Conservation (phyloP, 2,329 filamentous ascomycete genomes). For the Sporothrix brunneoviolacea region DNA sequence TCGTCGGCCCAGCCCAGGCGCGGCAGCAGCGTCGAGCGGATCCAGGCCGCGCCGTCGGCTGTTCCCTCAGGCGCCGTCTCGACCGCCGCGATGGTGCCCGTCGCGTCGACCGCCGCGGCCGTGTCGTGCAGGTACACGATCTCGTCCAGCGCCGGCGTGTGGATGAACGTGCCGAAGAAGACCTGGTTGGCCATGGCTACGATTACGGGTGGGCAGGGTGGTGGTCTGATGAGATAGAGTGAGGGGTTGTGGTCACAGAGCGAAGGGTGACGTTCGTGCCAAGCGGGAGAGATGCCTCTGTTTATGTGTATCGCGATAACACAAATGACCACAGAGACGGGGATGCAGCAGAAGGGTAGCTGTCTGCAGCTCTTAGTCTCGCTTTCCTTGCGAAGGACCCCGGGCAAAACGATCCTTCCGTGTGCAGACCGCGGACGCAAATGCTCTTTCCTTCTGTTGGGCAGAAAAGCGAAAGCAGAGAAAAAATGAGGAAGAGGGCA, state of each 20-base stretch:
- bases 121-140: slow-evolving; percentile 46
- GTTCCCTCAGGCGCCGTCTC: slow-evolving; percentile 22
- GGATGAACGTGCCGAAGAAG: slow-evolving; percentile 50
- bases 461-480: background rate
- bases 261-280: background rate
- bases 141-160: slow-evolving; percentile 41
- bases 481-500: background rate
- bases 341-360: too few relatives aligned
- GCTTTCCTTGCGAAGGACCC: too few relatives aligned
- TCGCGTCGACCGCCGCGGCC: slow-evolving; percentile 42
- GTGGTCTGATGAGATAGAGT: background rate
- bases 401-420: too few relatives aligned
- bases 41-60: slow-evolving; percentile 16
- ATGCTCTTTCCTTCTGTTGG: background rate
- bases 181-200: slow-evolving; percentile 32
- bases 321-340: background rate
- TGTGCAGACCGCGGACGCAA: too few relatives aligned
- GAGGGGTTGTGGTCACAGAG: background rate
- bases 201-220: background rate
- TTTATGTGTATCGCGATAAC: background rate
- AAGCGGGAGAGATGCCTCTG: background rate
- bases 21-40: slow-evolving; percentile 28
- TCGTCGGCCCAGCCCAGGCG: slow-evolving; percentile 40
- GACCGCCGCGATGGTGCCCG: slow-evolving; percentile 45
- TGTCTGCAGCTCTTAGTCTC: too few relatives aligned